Evolutionary conservation across 2,329 filamentous ascomycete species (phyloP).

Genomic region (Pestalotiopsis fici): DNA sequence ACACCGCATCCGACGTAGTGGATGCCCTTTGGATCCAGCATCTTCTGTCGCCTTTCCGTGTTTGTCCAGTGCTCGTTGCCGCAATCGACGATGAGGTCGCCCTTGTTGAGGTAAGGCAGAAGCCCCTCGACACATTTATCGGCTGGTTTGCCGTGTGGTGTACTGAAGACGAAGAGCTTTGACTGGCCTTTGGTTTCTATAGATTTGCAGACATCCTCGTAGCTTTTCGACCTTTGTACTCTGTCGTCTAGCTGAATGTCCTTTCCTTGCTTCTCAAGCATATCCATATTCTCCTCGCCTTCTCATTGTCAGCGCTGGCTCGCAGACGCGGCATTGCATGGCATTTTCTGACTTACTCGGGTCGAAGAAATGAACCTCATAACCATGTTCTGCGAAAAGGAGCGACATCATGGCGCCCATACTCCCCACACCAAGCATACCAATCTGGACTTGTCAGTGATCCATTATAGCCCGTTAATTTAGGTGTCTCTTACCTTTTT

Average conservation of each 20-base stretch:
- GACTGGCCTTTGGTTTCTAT: conserved; percentile 38
- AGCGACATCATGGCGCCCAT: conserved; percentile 64
- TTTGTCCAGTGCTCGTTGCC: conserved; percentile 68
- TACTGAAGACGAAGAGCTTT: conserved; percentile 52
- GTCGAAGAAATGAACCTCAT: conserved; percentile 56
- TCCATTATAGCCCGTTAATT: not conserved
- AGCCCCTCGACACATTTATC: conserved; percentile 37
- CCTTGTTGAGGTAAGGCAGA: conserved; percentile 51
- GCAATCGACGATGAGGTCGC: conserved; percentile 69
- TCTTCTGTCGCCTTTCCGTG: conserved; percentile 63
- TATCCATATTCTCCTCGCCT: conserved; percentile 44
- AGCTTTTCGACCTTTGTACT: conserved; percentile 37
- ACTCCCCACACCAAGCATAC: conserved; percentile 58
- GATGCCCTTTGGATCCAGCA: conserved; percentile 58
- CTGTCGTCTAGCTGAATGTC: conserved; percentile 27
- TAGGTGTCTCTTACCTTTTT: not conserved
- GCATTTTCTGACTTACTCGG: conserved; percentile 30
- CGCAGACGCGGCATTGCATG: not conserved
- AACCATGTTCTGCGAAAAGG: conserved; percentile 57
- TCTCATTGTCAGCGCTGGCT: not conserved
- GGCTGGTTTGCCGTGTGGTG: conserved; percentile 45
- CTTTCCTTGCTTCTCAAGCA: conserved; percentile 33
- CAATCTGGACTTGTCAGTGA: conserved; percentile 37
- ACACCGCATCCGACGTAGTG: conserved; percentile 69
- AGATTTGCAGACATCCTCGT: conserved; percentile 49